These are phyloP conservation scores for Globisporangium iwayamae DNA, from an alignment of 352 stramenopile species.

Conservation along the genomic window DNA sequence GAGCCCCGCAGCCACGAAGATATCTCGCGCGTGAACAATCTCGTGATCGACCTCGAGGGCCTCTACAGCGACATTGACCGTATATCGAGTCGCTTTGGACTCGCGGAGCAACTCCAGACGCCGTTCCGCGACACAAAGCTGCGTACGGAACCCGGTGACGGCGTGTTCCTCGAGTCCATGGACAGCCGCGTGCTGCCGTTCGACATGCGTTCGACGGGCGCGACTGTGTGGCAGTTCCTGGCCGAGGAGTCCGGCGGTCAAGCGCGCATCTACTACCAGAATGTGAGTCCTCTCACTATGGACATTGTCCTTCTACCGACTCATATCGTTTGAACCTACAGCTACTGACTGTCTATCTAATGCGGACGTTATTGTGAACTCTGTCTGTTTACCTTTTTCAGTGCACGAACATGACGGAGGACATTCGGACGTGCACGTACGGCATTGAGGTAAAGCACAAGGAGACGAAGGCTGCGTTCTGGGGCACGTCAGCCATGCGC, in stretches of 20 bases:
- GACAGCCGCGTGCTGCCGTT: slow-evolving; percentile 15
- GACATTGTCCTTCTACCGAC: neutral
- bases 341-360: neutral
- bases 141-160: neutral
- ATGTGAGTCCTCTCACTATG: neutral
- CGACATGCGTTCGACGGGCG: slow-evolving; percentile 14
- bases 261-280: slow-evolving; percentile 16
- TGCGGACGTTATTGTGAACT: neutral
- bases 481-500: slow-evolving; percentile 13
- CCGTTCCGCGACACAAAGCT: slow-evolving; percentile 13
- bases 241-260: slow-evolving; percentile 8
- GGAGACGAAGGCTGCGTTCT: slow-evolving; percentile 14
- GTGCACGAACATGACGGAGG: slow-evolving; percentile 20
- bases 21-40: slow-evolving; percentile 11
- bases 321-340: neutral
- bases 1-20: slow-evolving; percentile 1
- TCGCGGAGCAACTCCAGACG: slow-evolving; percentile 8
- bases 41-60: slow-evolving; percentile 16
- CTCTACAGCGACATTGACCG: slow-evolving; percentile 13
- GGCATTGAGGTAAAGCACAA: slow-evolving; percentile 19
- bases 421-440: slow-evolving; percentile 15
- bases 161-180: slow-evolving; percentile 16
- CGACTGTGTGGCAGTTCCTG: slow-evolving; percentile 17
- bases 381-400: neutral
- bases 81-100: slow-evolving; percentile 9